Evolutionary conservation across 1,284 basidiomycete species (phyloP).

Genomic region (Hymenochaete sp.): DNA sequence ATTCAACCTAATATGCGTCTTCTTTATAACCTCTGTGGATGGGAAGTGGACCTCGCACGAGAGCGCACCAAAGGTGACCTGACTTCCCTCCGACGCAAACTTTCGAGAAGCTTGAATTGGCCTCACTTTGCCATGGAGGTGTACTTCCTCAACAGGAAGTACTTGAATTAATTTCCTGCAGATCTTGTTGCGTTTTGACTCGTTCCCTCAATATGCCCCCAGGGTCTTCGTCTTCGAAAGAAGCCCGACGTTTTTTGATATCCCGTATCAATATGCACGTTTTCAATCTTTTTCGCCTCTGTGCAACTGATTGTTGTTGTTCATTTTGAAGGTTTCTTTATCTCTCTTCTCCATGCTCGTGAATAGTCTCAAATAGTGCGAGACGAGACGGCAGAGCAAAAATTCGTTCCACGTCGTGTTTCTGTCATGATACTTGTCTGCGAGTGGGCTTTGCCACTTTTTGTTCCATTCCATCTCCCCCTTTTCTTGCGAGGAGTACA

Average conservation of each 20-base stretch:
- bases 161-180: conserved; percentile 37
- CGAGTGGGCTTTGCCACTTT: no score
- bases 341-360: not conserved
- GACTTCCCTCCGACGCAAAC: conserved; percentile 31
- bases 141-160: conserved; percentile 73
- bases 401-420: no score
- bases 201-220: not conserved
- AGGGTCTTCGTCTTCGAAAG: not conserved
- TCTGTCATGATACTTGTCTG: no score
- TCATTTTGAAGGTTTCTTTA: not conserved
- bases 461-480: no score
- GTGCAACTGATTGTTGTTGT: not conserved
- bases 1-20: conserved; percentile 94
- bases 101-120: conserved; percentile 64
- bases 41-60: conserved; percentile 79
- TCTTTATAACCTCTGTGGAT: conserved; percentile 87
- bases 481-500: no score
- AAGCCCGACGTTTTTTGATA: not conserved
- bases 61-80: conserved; percentile 48
- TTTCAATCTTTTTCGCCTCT: not conserved
- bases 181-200: not conserved
- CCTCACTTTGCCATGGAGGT: conserved; percentile 74
- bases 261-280: no score
- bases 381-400: no score
- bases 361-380: not conserved